Conservation (phyloP, 208 protist species). For the Angomonas ambiguus region DNA sequence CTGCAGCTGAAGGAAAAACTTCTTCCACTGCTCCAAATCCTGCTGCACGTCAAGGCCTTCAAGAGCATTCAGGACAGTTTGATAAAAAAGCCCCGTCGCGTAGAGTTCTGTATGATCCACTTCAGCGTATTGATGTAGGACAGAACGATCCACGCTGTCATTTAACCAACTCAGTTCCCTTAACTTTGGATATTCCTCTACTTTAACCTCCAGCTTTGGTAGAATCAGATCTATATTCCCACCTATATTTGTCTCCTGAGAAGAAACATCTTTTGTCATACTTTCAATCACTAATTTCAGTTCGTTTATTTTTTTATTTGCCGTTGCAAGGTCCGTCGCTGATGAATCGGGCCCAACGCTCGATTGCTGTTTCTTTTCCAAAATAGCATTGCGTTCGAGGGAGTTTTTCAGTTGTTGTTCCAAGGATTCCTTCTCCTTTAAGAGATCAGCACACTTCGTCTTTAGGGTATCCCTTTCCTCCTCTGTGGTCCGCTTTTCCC, state of each 20-base stretch:
- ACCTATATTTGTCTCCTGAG: neutral
- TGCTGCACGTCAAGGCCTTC: constrained; percentile 7
- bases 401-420: neutral
- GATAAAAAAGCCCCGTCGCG: constrained; percentile 12
- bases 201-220: neutral
- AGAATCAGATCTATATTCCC: neutral
- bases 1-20: constrained; percentile 21
- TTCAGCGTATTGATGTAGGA: neutral
- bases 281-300: neutral
- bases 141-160: neutral
- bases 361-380: neutral
- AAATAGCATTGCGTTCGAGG: neutral
- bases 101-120: neutral
- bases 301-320: constrained; percentile 3
- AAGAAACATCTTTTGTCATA: neutral
- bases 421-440: neutral
- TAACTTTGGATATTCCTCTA: neutral
- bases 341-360: neutral
- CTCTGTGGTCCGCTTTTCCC: neutral
- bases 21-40: constrained; percentile 7
- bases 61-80: constrained; percentile 18
- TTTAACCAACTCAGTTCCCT: neutral
- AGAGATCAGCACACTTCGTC: neutral
- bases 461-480: neutral
- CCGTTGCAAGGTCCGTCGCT: neutral